Evolutionary conservation across 1,284 basidiomycete species (phyloP).

Genomic region (Inonotus hispidus): DNA sequence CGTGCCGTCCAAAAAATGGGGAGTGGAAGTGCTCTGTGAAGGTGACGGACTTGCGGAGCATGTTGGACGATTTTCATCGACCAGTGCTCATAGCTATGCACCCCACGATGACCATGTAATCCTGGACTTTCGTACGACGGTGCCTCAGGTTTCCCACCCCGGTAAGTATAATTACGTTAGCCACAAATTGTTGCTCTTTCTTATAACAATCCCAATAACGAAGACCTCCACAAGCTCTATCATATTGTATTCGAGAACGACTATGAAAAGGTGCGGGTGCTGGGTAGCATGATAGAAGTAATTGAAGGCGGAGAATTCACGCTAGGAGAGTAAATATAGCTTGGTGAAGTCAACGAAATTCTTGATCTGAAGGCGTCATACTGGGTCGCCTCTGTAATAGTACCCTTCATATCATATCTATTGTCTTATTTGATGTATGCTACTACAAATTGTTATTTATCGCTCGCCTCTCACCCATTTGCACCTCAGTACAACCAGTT

Average conservation of each 20-base stretch:
- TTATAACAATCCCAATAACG: neutral
- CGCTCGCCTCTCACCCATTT: too few relatives aligned
- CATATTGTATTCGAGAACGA: neutral
- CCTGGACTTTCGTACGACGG: neutral
- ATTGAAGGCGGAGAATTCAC: neutral
- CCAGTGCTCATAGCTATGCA: neutral
- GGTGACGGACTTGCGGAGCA: neutral
- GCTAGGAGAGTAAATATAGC: too few relatives aligned
- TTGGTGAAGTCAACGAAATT: too few relatives aligned
- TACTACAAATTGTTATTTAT: too few relatives aligned
- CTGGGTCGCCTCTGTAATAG: too few relatives aligned
- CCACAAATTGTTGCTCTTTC: neutral
- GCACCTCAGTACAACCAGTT: too few relatives aligned
- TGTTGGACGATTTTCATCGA: neutral
- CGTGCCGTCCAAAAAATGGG: neutral
- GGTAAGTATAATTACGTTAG: neutral
- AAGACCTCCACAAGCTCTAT: neutral
- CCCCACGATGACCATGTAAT: neutral
- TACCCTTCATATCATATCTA: too few relatives aligned
- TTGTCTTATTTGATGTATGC: too few relatives aligned
- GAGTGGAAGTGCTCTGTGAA: neutral
- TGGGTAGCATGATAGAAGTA: neutral
- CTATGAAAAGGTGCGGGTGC: neutral
- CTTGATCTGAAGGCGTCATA: too few relatives aligned
- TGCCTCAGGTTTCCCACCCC: neutral